Evolutionary conservation across 129 eudicot species (phyloP).

Genomic region (Flaveria robusta): DNA sequence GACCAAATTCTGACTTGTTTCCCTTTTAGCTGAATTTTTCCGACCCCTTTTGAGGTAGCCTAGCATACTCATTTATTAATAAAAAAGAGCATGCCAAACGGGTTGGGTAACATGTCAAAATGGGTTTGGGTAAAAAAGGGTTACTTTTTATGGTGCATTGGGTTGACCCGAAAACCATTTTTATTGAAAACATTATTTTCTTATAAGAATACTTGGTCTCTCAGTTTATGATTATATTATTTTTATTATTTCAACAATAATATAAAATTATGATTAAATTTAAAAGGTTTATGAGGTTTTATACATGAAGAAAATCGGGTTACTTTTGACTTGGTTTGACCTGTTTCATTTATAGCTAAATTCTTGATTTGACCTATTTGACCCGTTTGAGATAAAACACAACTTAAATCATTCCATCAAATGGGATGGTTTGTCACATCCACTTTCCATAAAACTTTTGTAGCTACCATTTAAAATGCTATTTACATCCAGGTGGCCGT

Average conservation of each 20-base stretch:
- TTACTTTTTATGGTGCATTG: too few relatives aligned
- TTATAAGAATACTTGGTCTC: too few relatives aligned
- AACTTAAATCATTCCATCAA: not conserved
- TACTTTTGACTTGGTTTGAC: not conserved
- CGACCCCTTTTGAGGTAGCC: too few relatives aligned
- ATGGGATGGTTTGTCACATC: not conserved
- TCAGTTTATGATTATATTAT: too few relatives aligned
- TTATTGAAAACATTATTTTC: too few relatives aligned
- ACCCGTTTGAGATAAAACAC: slow-evolving; percentile 1
- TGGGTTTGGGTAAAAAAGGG: too few relatives aligned
- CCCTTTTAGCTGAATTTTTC: not conserved
- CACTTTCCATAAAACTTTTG: not conserved
- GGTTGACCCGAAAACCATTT: too few relatives aligned
- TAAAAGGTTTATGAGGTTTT: not conserved
- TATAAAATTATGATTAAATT: too few relatives aligned
- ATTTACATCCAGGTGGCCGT: slow-evolving; percentile 53
- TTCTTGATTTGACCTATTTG: not conserved
- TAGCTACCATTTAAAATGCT: slow-evolving; percentile 2
- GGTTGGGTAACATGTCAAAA: too few relatives aligned
- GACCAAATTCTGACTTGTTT: not conserved
- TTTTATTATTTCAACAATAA: too few relatives aligned
- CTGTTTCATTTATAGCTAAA: not conserved
- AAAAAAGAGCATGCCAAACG: too few relatives aligned
- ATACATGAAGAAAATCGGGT: not conserved
- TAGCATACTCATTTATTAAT: too few relatives aligned